Evolutionary conservation across 2,329 filamentous ascomycete species (phyloP), one percentile per base, ranked within the genome.

Genomic region (Shiraia bambusicola): DNA sequence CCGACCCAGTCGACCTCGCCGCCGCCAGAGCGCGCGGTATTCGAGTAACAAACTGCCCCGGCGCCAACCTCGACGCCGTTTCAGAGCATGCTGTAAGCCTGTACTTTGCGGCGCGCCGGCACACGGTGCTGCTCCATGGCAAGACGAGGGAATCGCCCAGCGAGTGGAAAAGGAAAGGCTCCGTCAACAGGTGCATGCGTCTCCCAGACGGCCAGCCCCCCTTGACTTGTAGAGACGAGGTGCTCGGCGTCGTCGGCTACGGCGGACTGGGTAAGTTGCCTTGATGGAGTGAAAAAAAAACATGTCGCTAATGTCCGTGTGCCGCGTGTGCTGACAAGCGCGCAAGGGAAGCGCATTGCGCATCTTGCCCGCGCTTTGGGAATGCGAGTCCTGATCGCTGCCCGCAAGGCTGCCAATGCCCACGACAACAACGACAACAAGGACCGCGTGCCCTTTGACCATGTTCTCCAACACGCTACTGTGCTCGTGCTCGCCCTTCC

Each of bases 71-170:
- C 32, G 69, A 75, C 33, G 60, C 71, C 31, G 75, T 77, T 8
- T 67, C 67, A 22, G 76, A 78, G 54, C 76, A 78, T 65, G 75
- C 75, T 9, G 69, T 78, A 28, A 73, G 69, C 30, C 52, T 78
- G 42, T 77, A 76, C 54, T 76, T 75, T 49, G 72, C 73, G 4
- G 59, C 72, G 6, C 64, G 75, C 36, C 63, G 73, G 40, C 65
- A 64, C 40, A 65, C 75, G 9, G 54, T 73, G 16, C 52, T 63
- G 47, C 44, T 65, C 26, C 53, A 66, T 39, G 41, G 45, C 35
- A 27, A 56, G 37, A 58, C 50, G 19, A 46, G 59, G 34, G 35
- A 47, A 19, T 52, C 54, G 34, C 64, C 64, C 15, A 65, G 62
- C 42, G 66, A 69, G 28, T 78, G 76, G 75, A 56, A 61, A 28